Base-by-base conservation (phyloP, 352 stramenopile species). In the Phytophthora uliginosa region DNA sequence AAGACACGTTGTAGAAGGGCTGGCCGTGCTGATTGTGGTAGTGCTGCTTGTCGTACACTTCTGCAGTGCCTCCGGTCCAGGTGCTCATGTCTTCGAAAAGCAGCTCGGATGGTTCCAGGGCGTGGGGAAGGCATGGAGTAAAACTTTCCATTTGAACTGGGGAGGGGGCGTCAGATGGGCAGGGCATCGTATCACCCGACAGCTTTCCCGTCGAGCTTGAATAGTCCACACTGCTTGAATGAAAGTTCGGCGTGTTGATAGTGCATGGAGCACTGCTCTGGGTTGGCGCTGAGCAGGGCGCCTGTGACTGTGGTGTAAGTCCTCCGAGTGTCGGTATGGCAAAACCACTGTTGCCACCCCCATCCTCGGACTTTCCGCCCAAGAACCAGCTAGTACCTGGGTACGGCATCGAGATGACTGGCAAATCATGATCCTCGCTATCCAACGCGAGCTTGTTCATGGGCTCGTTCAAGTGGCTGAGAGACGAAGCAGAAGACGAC, bases 121-220 rank as follows among this genome's bases (percentile, higher is more conserved):
- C 26, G 36, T 77, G 73, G 13, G 66, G 56, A 22, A 85, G 51
- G 31, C 79, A 86, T 15, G 77, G 69, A 71, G 69, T 24, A 62
- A 88, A 78, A 33, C n/a, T 69, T 56, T 83, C 78, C 78, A 88
- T 79, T 59, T 83, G 78, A 69, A 75, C 76, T 2, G 78, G 71
- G 48, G 76, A 82, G 18, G 66, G 50, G 2, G 42, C 51, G 51
- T 72, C 67, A 9, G 59, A 68, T 50, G 73, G 60, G n/a, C 62
- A 71, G 18, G 69, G 69, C 22, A 59, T 5, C 18, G 20, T 38
- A 52, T 73, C 61, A 28, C 36, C 52, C 6, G 36, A 26, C 15
- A 74, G 18, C 54, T 78, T 83, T 34, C 45, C 76, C 22, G 55
- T 42, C 8, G 60, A 38, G 34, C 15, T 50, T 2, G 61, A 55